Conservation (phyloP, 1,284 basidiomycete species). For the Sanghuangporus sanghuang region DNA sequence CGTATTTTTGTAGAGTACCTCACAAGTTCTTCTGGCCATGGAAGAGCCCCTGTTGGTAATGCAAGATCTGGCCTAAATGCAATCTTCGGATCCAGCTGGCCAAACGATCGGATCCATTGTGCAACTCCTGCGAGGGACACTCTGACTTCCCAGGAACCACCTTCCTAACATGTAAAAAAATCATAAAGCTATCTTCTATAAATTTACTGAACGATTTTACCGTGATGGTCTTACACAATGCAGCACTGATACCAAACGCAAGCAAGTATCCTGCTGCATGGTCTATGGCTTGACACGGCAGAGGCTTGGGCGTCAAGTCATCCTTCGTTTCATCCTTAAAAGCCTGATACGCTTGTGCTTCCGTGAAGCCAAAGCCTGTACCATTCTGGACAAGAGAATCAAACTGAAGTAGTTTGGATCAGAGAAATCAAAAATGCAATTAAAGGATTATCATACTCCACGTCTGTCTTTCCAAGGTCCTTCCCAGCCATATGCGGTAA, state of each 20-base stretch:
- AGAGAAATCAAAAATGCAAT: background rate
- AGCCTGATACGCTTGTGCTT: constrained; percentile 42
- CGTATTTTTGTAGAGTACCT: constrained; percentile 26
- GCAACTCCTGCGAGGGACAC: constrained; percentile 54
- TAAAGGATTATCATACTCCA: constrained; percentile 35
- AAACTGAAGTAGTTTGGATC: constrained; percentile 36
- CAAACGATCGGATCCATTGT: constrained; percentile 52
- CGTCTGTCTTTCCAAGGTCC: constrained; percentile 60
- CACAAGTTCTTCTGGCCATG: constrained; percentile 35
- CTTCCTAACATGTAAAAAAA: constrained; percentile 48
- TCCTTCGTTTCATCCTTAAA: constrained; percentile 23
- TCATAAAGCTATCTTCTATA: background rate
- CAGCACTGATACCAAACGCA: constrained; percentile 53
- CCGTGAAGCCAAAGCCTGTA: constrained; percentile 56
- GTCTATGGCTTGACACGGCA: constrained; percentile 62
- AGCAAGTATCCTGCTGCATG: constrained; percentile 59
- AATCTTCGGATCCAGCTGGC: constrained; percentile 35
- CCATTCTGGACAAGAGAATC: constrained; percentile 67
- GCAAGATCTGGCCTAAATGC: constrained; percentile 37
- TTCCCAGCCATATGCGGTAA: constrained; percentile 56
- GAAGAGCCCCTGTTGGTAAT: constrained; percentile 30
- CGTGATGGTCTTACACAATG: constrained; percentile 46
- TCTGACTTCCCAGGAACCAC: constrained; percentile 58
- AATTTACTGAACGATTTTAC: constrained; percentile 28
- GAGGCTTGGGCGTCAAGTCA: constrained; percentile 33